Conservation (phyloP, 768 basidiomycete genomes). For the Podaxis sp. region DNA sequence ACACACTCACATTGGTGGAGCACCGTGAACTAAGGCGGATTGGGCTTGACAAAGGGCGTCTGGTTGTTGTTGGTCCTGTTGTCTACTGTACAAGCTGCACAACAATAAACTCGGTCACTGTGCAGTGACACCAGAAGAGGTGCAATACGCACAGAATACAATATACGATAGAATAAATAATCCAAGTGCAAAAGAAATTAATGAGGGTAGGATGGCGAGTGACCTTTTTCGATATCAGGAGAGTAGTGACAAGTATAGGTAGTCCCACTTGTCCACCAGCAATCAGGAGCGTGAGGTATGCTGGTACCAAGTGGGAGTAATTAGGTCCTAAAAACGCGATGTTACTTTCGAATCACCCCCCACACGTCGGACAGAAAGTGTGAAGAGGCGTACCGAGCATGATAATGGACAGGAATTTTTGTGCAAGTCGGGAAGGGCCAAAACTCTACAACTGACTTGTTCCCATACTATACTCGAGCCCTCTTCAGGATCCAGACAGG, state of each 20-base stretch:
- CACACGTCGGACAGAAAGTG: not conserved
- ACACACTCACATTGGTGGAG: conserved; percentile 45
- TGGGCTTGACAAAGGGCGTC: conserved; percentile 42
- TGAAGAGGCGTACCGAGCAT: not conserved
- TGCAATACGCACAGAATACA: conserved; percentile 42
- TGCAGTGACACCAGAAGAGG: not conserved
- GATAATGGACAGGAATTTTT: not conserved
- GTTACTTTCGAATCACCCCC: not conserved
- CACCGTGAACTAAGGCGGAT: conserved; percentile 48
- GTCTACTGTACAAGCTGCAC: conserved; percentile 13
- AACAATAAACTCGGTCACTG: not conserved
- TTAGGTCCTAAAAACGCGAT: conserved; percentile 7
- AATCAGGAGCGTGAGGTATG: conserved; percentile 44
- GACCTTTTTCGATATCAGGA: conserved; percentile 35
- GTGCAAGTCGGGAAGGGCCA: not conserved
- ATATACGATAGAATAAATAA: conserved; percentile 48
- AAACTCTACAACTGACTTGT: not conserved
- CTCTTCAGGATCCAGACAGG: not conserved
- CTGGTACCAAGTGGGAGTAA: conserved; percentile 25
- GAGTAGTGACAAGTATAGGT: conserved; percentile 43
- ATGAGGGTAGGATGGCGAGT: conserved; percentile 47
- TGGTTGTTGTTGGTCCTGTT: conserved; percentile 18
- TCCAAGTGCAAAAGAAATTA: conserved; percentile 56
- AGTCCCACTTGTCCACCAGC: conserved; percentile 50
- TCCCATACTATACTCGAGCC: conserved; percentile 7